Conservation (phyloP, 2,329 filamentous ascomycete species). For the Trichophyton mentagrophytes region DNA sequence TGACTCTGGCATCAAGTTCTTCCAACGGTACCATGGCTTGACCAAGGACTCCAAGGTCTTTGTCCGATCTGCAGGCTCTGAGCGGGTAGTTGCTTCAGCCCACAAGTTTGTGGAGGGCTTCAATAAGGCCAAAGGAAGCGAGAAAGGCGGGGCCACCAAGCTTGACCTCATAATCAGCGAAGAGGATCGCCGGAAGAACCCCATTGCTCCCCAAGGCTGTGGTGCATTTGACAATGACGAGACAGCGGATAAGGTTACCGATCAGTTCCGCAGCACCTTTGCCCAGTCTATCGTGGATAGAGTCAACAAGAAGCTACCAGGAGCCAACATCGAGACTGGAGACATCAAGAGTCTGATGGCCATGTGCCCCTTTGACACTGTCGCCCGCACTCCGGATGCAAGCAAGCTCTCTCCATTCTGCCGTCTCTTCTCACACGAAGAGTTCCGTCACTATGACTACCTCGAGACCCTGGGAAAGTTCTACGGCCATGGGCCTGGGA, state of each 20-base stretch:
- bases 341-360: constrained; percentile 72
- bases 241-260: neutral
- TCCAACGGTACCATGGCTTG: constrained; percentile 55
- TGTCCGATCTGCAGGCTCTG: constrained; percentile 55
- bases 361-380: constrained; percentile 71
- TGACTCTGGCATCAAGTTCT: constrained; percentile 65
- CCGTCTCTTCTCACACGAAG: constrained; percentile 54
- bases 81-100: constrained; percentile 62
- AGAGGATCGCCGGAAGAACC: constrained; percentile 58
- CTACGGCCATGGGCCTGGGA: constrained; percentile 68
- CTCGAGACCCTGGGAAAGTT: constrained; percentile 68
- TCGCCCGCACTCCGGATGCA: constrained; percentile 44
- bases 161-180: constrained; percentile 60
- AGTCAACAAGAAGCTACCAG: constrained; percentile 55
- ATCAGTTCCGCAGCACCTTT: constrained; percentile 51
- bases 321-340: constrained; percentile 48
- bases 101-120: constrained; percentile 65
- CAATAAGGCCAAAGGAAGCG: constrained; percentile 40
- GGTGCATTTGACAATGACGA: constrained; percentile 53
- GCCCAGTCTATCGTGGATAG: constrained; percentile 54
- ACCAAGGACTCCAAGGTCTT: constrained; percentile 51
- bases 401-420: constrained; percentile 58
- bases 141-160: constrained; percentile 37
- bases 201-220: constrained; percentile 63
- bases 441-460: constrained; percentile 74